Evolutionary conservation across 2,329 filamentous ascomycete species (phyloP).

Genomic region (Lachnellula subtilissima): DNA sequence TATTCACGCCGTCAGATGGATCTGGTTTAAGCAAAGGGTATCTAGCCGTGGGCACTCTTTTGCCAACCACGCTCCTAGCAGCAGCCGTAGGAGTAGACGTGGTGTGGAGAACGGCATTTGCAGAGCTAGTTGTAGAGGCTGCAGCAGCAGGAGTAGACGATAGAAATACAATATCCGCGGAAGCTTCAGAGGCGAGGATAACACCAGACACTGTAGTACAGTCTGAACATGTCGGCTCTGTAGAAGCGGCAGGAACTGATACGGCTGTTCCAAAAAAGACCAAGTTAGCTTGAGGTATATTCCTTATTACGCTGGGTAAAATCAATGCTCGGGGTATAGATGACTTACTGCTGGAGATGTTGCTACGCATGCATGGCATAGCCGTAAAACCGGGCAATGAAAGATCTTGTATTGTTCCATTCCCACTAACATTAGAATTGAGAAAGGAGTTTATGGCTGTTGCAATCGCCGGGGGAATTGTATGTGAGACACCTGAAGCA

Average conservation of each 20-base stretch:
- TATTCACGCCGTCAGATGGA: neutral
- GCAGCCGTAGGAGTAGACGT: too few relatives aligned
- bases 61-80: neutral
- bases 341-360: too few relatives aligned
- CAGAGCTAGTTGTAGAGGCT: neutral
- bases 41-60: neutral
- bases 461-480: too few relatives aligned
- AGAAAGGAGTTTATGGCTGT: too few relatives aligned
- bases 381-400: too few relatives aligned
- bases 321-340: too few relatives aligned
- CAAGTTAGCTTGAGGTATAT: too few relatives aligned
- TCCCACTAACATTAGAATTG: too few relatives aligned
- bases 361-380: too few relatives aligned
- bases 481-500: too few relatives aligned
- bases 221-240: neutral
- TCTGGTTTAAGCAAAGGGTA: neutral
- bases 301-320: too few relatives aligned
- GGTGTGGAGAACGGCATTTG: neutral
- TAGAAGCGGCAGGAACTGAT: neutral
- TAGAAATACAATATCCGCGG: neutral
- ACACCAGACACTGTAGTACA: neutral
- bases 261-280: neutral
- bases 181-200: neutral
- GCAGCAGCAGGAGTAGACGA: neutral
- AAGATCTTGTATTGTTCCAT: too few relatives aligned